Conservation (phyloP, 164 flowering plant genomes). For the Stephania japonica region DNA sequence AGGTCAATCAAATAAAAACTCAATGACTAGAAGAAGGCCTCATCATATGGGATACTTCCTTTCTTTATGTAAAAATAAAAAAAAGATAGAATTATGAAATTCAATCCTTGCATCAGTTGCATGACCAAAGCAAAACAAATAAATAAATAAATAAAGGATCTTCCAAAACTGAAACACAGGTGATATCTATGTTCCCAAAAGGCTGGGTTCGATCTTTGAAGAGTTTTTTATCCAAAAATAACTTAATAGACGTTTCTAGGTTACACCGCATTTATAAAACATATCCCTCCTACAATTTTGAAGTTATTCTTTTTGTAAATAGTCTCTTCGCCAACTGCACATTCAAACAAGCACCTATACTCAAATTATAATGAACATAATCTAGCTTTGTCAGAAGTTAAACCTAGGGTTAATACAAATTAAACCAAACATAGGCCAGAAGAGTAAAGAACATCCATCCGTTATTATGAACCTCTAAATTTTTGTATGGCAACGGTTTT, state of each 20-base stretch:
- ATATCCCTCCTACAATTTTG: background rate
- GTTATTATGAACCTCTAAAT: conserved; percentile 52
- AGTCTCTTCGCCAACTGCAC: background rate
- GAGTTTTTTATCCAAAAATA: background rate
- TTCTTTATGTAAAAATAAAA: too few relatives aligned
- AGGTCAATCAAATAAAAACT: too few relatives aligned
- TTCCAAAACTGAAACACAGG: too few relatives aligned
- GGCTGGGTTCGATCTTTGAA: background rate
- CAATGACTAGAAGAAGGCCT: too few relatives aligned
- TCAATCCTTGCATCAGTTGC: too few relatives aligned
- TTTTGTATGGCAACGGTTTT: conserved; percentile 50
- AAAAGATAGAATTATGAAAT: too few relatives aligned
- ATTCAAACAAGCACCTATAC: background rate
- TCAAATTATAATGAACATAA: background rate
- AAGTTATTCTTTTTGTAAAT: background rate
- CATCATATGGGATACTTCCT: too few relatives aligned
- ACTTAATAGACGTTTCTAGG: background rate
- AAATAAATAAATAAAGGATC: too few relatives aligned
- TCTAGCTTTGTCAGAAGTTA: background rate
- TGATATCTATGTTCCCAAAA: background rate
- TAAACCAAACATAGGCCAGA: background rate
- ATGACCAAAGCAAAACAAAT: too few relatives aligned
- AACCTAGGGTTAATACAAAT: background rate
- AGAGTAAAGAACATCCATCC: background rate
- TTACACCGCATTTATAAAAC: background rate